These are phyloP conservation scores for Suillus occidentalis DNA, from an alignment of 768 basidiomycete genomes.

Conservation along the genomic window DNA sequence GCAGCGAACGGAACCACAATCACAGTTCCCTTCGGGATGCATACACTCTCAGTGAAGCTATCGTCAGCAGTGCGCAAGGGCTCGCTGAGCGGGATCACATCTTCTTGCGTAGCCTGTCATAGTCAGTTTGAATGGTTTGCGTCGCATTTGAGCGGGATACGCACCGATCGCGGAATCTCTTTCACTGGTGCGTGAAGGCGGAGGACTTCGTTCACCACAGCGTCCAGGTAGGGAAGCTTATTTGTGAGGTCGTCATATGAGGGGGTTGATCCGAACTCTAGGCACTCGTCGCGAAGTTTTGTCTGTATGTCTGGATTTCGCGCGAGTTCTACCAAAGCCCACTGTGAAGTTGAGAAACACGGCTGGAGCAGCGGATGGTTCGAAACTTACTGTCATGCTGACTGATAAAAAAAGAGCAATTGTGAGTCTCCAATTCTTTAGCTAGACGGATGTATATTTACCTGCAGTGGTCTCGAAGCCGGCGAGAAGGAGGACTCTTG, in stretches of 20 bases:
- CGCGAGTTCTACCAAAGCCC: constrained; percentile 33
- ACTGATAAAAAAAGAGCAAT: not conserved
- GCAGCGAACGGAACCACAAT: constrained; percentile 38
- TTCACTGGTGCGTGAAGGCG: constrained; percentile 37
- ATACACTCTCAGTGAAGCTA: constrained; percentile 28
- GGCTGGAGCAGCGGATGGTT: not conserved
- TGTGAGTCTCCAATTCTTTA: not conserved
- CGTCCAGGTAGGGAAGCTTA: constrained; percentile 42
- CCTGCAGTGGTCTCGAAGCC: constrained; percentile 27
- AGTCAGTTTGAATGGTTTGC: not conserved
- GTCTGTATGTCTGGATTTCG: constrained; percentile 25
- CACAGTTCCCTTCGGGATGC: constrained; percentile 39
- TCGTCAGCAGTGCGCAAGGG: constrained; percentile 32
- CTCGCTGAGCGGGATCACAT: constrained; percentile 37
- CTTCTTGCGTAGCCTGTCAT: constrained; percentile 37
- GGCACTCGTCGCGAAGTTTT: constrained; percentile 29
- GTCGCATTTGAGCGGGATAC: constrained; percentile 2
- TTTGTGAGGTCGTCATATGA: constrained; percentile 40
- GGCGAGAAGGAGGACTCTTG: constrained; percentile 14
- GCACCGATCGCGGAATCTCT: constrained; percentile 34
- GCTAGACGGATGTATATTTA: constrained; percentile 3
- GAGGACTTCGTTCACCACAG: constrained; percentile 39
- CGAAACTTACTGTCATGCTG: constrained; percentile 12
- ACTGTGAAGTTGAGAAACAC: constrained; percentile 22
- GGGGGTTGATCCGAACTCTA: constrained; percentile 28